phyloP scores from a whole-genome alignment of 208 protist genomes.

The Leptomonas pyrrhocoris region DNA sequence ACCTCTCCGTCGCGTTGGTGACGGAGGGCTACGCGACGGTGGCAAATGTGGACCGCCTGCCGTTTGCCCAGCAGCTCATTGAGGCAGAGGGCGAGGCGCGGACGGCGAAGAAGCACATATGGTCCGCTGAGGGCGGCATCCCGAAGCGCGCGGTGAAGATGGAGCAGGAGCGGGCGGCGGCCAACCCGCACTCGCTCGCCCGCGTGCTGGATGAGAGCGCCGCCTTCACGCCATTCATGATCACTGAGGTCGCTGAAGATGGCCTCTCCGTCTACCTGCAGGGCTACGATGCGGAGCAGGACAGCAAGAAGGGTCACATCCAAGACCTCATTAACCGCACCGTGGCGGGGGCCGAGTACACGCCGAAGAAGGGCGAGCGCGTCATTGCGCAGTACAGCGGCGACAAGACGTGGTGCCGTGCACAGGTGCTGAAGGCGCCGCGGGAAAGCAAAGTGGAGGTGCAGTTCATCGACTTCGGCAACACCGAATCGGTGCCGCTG shows the following conservation, averaged over 20 bases:
- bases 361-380: constrained; percentile 69
- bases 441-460: constrained; percentile 53
- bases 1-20: constrained; percentile 73
- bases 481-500: constrained; percentile 49
- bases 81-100: constrained; percentile 74
- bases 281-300: constrained; percentile 43
- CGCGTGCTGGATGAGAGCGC: constrained; percentile 54
- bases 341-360: constrained; percentile 27
- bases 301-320: constrained; percentile 46
- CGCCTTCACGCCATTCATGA: constrained; percentile 44
- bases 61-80: constrained; percentile 71
- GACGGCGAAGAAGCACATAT: constrained; percentile 62
- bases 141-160: constrained; percentile 74
- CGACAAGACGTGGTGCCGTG: constrained; percentile 87
- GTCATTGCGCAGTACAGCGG: constrained; percentile 74
- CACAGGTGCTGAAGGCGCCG: constrained; percentile 60
- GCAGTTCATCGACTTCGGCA: constrained; percentile 91
- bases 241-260: constrained; percentile 78
- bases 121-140: constrained; percentile 47
- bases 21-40: constrained; percentile 81
- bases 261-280: constrained; percentile 81
- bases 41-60: constrained; percentile 71
- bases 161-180: constrained; percentile 53
- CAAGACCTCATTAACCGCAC: constrained; percentile 66
- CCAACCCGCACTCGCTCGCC: constrained; percentile 36